A percentile compares a stretch with the other conserved stretches of the same genome.
phyloP scores from a whole-genome alignment of 495 filamentous ascomycete species.

The Hypoxylon lenormandii region DNA sequence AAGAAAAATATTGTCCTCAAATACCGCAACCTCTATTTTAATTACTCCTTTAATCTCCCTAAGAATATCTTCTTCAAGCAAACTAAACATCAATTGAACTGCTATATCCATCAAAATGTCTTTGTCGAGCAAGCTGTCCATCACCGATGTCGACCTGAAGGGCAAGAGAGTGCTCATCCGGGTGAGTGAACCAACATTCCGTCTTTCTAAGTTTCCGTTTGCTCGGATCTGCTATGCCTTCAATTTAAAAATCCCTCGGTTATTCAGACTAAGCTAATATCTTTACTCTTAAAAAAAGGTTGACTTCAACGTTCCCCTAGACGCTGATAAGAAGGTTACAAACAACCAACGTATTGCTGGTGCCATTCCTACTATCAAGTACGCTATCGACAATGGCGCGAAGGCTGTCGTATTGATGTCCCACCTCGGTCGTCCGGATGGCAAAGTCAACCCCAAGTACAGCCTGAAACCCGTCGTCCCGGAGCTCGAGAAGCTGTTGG shows the following conservation, averaged over 20 bases:
- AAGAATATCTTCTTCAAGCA: conserved; percentile 2
- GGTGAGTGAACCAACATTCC: conserved; percentile 66
- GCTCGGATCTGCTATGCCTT: conserved; percentile 3
- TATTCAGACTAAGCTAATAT: conserved; percentile 16
- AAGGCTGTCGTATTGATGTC: conserved; percentile 98
- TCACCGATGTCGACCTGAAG: conserved; percentile 95
- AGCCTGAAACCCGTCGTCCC: conserved; percentile 90
- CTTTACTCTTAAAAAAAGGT: conserved; percentile 72
- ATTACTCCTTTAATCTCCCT: conserved; percentile 10
- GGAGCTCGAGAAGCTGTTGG: conserved; percentile 90
- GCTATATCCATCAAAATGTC: conserved; percentile 74
- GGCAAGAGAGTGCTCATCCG: conserved; percentile 97
- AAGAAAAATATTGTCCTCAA: conserved; percentile 24
- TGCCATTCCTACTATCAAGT: conserved; percentile 97
- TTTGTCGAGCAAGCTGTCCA: conserved; percentile 96
- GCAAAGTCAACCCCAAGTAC: conserved; percentile 90
- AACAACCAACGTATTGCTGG: conserved; percentile 98
- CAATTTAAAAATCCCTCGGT: neutral
- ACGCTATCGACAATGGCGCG: conserved; percentile 92
- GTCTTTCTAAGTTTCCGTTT: neutral
- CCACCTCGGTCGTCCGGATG: conserved; percentile 94
- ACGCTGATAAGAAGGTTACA: conserved; percentile 89
- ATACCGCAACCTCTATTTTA: conserved; percentile 39
- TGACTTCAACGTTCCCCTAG: conserved; percentile 99
- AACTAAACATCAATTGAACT: conserved; percentile 29